These are phyloP conservation scores for Aspergillus bertholletiae DNA, from an alignment of 495 filamentous ascomycete species.

Conservation along the genomic window DNA sequence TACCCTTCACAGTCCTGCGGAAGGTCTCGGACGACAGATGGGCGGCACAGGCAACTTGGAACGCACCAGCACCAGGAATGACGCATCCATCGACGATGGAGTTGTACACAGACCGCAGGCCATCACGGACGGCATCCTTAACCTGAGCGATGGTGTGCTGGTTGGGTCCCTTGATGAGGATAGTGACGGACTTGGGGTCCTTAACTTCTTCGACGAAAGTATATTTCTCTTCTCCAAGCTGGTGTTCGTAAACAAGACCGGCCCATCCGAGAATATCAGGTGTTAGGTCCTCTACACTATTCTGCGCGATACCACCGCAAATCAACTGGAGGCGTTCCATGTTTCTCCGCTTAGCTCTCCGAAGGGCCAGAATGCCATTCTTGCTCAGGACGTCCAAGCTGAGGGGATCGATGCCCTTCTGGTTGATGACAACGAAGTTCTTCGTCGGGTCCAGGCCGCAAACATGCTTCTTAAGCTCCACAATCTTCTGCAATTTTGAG, in stretches of 20 bases:
- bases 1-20: slow-evolving; percentile 86
- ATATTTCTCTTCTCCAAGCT: slow-evolving; percentile 97
- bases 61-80: slow-evolving; percentile 90
- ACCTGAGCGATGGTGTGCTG: slow-evolving; percentile 94
- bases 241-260: slow-evolving; percentile 93
- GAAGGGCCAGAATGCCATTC: slow-evolving; percentile 93
- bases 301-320: slow-evolving; percentile 86
- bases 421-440: slow-evolving; percentile 96
- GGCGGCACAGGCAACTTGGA: slow-evolving; percentile 91
- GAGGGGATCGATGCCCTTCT: slow-evolving; percentile 97
- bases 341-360: slow-evolving; percentile 93
- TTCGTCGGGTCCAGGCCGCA: slow-evolving; percentile 94
- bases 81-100: slow-evolving; percentile 97
- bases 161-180: slow-evolving; percentile 97
- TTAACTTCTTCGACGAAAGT: slow-evolving; percentile 99
- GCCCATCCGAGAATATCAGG: slow-evolving; percentile 95
- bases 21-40: slow-evolving; percentile 82
- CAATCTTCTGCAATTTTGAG: slow-evolving; percentile 94
- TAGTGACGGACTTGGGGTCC: slow-evolving; percentile 96
- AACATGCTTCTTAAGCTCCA: slow-evolving; percentile 96
- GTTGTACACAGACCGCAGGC: slow-evolving; percentile 93
- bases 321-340: slow-evolving; percentile 97
- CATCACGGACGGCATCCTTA: slow-evolving; percentile 95
- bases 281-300: slow-evolving; percentile 90
- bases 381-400: slow-evolving; percentile 94